These are phyloP conservation scores for Fusarium avenaceum DNA, from an alignment of 2,329 filamentous ascomycete species.

Conservation along the genomic window DNA sequence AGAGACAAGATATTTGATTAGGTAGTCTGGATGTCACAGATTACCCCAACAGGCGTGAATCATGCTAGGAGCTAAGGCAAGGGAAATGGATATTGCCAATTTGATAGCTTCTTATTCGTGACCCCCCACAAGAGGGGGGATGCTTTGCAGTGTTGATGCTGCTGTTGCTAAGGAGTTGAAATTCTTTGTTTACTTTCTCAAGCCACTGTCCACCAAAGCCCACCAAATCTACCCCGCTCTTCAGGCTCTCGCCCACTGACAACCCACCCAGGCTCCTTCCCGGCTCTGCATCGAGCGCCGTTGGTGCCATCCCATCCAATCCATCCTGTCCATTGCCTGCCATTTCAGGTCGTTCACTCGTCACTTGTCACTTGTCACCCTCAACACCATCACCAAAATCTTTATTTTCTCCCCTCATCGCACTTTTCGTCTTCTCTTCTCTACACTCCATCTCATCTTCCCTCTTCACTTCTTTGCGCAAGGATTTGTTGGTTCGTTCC, in stretches of 20 bases:
- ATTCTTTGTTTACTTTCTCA: conserved; percentile 47
- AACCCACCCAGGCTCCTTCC: conserved; percentile 15
- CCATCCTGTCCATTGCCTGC: conserved; percentile 16
- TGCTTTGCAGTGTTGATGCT: not conserved
- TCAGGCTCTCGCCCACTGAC: conserved; percentile 1
- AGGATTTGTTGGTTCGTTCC: conserved; percentile 10
- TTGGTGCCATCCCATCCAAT: conserved; percentile 29
- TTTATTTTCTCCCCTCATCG: conserved; percentile 22
- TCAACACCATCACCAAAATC: conserved; percentile 41
- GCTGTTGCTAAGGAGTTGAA: conserved; percentile 26
- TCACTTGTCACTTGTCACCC: conserved; percentile 15
- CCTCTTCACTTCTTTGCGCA: conserved; percentile 21
- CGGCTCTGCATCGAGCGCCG: conserved; percentile 11
- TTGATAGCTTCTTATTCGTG: not conserved
- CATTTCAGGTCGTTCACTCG: conserved; percentile 26
- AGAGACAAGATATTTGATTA: conserved; percentile 12
- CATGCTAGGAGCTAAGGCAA: conserved; percentile 1
- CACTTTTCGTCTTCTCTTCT: conserved; percentile 5
- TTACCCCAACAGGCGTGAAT: conserved; percentile 10
- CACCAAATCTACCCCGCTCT: conserved; percentile 17
- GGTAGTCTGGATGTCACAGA: not conserved
- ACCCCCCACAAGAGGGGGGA: not conserved
- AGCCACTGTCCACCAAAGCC: conserved; percentile 2
- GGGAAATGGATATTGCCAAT: not conserved
- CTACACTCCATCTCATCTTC: not conserved